Evolutionary conservation across 805 yeast genomes (phyloP).

Genomic region (Zygosaccharomyces gambellarensis): DNA sequence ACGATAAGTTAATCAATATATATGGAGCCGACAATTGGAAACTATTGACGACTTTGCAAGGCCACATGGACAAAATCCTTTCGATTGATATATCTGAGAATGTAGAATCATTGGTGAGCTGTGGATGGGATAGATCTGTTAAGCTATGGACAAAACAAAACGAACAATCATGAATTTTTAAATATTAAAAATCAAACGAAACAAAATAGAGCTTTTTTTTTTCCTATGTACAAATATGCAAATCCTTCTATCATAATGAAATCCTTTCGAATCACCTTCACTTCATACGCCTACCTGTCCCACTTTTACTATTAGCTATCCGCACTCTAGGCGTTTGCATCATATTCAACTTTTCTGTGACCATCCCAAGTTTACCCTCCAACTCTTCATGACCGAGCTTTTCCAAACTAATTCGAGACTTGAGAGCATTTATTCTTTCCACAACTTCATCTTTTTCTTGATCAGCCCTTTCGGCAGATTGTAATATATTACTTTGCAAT

Average conservation of each 20-base stretch:
- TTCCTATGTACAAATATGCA: neutral
- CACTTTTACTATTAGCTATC: conserved; percentile 14
- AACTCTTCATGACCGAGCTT: conserved; percentile 10
- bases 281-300: conserved; percentile 11
- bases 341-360: conserved; percentile 21
- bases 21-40: conserved; percentile 73
- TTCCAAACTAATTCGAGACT: conserved; percentile 14
- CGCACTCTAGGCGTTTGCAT: conserved; percentile 27
- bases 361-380: conserved; percentile 14
- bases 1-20: conserved; percentile 61
- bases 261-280: conserved; percentile 5
- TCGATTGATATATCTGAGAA: conserved; percentile 51
- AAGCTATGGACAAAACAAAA: conserved; percentile 48
- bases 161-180: neutral
- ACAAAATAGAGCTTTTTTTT: neutral
- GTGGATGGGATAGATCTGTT: conserved; percentile 83
- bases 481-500: conserved; percentile 16
- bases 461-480: conserved; percentile 7
- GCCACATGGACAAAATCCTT: conserved; percentile 68
- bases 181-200: neutral
- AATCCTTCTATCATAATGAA: neutral
- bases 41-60: conserved; percentile 45
- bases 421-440: conserved; percentile 13
- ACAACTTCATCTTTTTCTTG: conserved; percentile 7
- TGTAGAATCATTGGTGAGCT: conserved; percentile 46